Evolutionary conservation across 345 rosid species (phyloP).

Genomic region (Populus davidiana): DNA sequence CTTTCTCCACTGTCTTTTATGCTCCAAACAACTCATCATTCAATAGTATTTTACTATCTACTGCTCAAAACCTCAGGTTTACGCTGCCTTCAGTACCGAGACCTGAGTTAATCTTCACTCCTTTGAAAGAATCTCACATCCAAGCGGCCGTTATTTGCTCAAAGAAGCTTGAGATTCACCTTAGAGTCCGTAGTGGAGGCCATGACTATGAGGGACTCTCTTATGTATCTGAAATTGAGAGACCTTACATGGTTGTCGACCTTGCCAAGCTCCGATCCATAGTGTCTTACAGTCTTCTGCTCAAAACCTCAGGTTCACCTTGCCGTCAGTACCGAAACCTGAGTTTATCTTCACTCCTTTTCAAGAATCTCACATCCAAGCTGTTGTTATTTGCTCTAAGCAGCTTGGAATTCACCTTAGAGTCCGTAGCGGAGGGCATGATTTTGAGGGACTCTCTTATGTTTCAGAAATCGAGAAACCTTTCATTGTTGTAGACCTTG

Average conservation of each 20-base stretch:
- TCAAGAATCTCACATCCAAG: conserved; percentile 25
- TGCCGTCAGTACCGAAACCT: too few species aligned
- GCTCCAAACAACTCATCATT: too few species aligned
- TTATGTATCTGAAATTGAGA: conserved; percentile 13
- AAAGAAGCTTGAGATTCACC: conserved; percentile 16
- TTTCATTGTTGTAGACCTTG: conserved; percentile 50
- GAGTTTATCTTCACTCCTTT: neutral
- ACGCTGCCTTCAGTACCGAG: too few species aligned
- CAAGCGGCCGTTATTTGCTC: conserved; percentile 21
- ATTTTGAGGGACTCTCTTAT: neutral
- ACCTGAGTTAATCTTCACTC: neutral
- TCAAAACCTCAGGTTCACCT: too few species aligned
- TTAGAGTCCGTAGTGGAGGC: neutral
- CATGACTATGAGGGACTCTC: neutral
- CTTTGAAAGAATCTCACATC: conserved; percentile 24
- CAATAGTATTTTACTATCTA: too few species aligned
- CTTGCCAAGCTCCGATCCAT: conserved; percentile 40
- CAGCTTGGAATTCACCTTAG: conserved; percentile 15
- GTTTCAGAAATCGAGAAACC: conserved; percentile 30
- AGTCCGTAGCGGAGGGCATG: neutral
- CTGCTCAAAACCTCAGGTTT: too few species aligned
- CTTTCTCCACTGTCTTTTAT: too few species aligned
- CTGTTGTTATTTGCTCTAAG: conserved; percentile 22
- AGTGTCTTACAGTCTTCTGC: too few species aligned
- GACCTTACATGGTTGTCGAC: conserved; percentile 52